Percentiles rank a stretch among this genome's conserved stretches.
These are phyloP conservation scores for Kickxella alabastrina DNA, from an alignment of 192 early-diverging fungal species.

Conservation along the genomic window DNA sequence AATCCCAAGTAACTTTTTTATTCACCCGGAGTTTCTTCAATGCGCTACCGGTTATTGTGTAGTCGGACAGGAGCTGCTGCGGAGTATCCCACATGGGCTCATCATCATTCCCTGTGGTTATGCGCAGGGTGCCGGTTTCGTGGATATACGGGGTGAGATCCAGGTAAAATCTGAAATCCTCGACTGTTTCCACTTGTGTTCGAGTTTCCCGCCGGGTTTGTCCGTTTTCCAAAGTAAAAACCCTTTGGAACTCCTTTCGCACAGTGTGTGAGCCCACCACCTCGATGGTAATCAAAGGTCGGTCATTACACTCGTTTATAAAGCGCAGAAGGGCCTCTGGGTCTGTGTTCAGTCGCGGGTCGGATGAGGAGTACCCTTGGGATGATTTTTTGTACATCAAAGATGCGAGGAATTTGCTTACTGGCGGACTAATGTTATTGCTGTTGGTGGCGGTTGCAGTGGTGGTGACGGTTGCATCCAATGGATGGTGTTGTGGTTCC, in stretches of 20 bases:
- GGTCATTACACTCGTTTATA: slow-evolving; percentile 35
- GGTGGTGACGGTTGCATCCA: slow-evolving; percentile 6
- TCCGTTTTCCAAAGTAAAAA: slow-evolving; percentile 4
- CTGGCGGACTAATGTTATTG: too few relatives aligned
- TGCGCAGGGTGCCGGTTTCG: slow-evolving; percentile 32
- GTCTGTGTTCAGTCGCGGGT: slow-evolving; percentile 41
- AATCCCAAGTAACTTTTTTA: slow-evolving; percentile 51
- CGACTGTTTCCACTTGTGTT: slow-evolving; percentile 23
- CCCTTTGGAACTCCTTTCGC: slow-evolving; percentile 4
- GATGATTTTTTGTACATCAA: slow-evolving; percentile 41
- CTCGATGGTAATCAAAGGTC: slow-evolving; percentile 32
- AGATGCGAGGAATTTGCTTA: slow-evolving; percentile 36
- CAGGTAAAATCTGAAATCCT: slow-evolving; percentile 38
- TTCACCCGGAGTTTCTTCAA: slow-evolving; percentile 39
- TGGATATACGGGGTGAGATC: slow-evolving; percentile 48
- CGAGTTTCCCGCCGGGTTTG: slow-evolving; percentile 5
- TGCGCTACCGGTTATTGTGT: slow-evolving; percentile 23
- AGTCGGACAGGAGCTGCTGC: slow-evolving; percentile 18
- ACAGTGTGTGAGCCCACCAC: slow-evolving; percentile 35
- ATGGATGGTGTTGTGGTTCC: background rate
- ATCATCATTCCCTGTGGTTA: slow-evolving; percentile 9
- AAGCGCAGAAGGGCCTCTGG: slow-evolving; percentile 26
- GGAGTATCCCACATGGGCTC: slow-evolving; percentile 38
- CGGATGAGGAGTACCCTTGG: slow-evolving; percentile 42
- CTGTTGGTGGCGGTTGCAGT: too few relatives aligned